Evolutionary conservation across 1,139 yeast species (phyloP), one percentile per base, ranked within the genome.

Genomic region (Sugiyamaella neomexicana): DNA sequence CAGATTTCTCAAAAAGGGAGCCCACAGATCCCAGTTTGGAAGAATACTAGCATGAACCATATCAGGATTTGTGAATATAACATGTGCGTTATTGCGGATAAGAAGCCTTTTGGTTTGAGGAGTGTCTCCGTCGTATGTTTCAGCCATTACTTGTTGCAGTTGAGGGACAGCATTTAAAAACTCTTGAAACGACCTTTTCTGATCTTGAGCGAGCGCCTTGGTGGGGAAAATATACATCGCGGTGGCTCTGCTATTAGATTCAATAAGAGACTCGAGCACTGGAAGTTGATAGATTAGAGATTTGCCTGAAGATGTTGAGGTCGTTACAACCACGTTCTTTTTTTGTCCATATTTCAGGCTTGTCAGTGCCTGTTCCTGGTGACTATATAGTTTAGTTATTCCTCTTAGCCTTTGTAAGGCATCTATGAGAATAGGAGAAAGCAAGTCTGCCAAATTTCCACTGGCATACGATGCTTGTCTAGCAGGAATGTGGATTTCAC

Each of bases 151-250:
- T 12, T 71, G 70, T 8, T 62, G 62, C 2, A 71, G 56, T 9
- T 51, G 48, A 9, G 60, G 50, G 8, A 58, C 58, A 8, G 62
- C 65, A 41, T 60, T 50, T 27, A 89, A 72, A n/a, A 90, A 73
- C 32, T 79, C 81, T 51, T 78, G 77, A 53, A 95, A 75, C 12
- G 96, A 85, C 50, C 96, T 75, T 64, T 85, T 85, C 70, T 93
- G 99, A 73, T 93, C 99, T 67, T 93, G 99, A 0, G 99, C 98
- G 47, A 93, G 75, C 0, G 99, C 99, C 65, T 93, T 93, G 0
- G 99, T 93, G 1, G 99, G 99, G 65, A 93, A 93, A 7, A 93
- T 83, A 63, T 88, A 89, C 73, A 95, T 77, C 2, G 96, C 89
- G 0, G 96, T 87, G 0, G 87, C 72, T 5, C 80, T 77, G 2